phyloP scores from a whole-genome alignment of 305 asterid species.

The Plantago coronopus region DNA sequence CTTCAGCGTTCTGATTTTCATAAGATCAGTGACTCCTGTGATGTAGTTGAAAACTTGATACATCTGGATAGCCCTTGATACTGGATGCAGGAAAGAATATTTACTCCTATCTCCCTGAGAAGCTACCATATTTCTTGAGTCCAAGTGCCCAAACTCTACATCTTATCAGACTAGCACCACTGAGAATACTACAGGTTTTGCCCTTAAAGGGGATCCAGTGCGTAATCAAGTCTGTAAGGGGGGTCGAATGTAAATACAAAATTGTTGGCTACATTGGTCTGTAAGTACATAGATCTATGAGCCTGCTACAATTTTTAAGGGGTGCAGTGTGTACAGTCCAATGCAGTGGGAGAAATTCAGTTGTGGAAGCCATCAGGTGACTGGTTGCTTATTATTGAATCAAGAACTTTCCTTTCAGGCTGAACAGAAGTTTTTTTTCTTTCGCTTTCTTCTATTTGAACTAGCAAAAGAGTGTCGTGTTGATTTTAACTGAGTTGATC shows the following conservation, averaged over 20 bases:
- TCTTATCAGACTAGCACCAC: too few species aligned
- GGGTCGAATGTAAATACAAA: too few species aligned
- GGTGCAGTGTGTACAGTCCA: too few species aligned
- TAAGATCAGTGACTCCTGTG: slow-evolving; percentile 46
- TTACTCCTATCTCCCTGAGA: neutral
- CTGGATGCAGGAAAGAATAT: slow-evolving; percentile 1
- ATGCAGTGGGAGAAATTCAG: too few species aligned
- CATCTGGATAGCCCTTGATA: slow-evolving; percentile 58
- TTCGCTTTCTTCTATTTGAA: slow-evolving; percentile 1
- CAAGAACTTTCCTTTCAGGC: slow-evolving; percentile 3
- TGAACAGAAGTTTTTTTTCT: neutral
- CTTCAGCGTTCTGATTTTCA: slow-evolving; percentile 68
- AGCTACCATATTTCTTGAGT: neutral
- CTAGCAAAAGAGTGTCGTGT: slow-evolving; percentile 8
- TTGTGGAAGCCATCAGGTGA: too few species aligned
- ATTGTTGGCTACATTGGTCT: neutral
- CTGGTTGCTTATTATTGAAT: too few species aligned
- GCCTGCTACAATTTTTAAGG: too few species aligned
- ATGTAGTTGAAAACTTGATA: slow-evolving; percentile 61
- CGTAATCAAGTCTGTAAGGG: too few species aligned
- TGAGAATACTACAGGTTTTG: too few species aligned
- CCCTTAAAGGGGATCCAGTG: too few species aligned
- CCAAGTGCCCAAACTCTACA: too few species aligned
- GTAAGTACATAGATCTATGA: neutral
- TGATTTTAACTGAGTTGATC: slow-evolving; percentile 6